Percentiles rank a stretch among this genome's conserved stretches.
phyloP scores from a whole-genome alignment of 1,139 yeast genomes.

The Zygosaccharomyces pseudobailii region DNA sequence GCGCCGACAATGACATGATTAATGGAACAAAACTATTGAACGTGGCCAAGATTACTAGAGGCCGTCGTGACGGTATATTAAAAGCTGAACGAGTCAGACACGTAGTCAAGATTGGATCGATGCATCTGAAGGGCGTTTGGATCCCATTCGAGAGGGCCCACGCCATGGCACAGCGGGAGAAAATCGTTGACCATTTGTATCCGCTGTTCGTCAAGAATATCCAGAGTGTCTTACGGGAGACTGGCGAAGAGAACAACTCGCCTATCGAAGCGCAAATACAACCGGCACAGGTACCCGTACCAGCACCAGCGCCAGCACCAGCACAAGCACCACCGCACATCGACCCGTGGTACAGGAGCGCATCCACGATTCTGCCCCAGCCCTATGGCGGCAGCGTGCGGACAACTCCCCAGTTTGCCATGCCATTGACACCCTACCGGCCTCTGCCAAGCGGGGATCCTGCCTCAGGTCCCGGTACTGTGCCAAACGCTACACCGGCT shows the following conservation, averaged over 20 bases:
- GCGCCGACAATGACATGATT: constrained; percentile 91
- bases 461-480: background rate
- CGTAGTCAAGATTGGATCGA: constrained; percentile 93
- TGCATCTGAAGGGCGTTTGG: constrained; percentile 98
- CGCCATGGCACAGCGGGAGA: constrained; percentile 86
- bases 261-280: background rate
- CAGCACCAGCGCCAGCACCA: constrained; percentile 1
- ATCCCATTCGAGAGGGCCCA: constrained; percentile 92
- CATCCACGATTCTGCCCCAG: background rate
- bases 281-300: constrained; percentile 1
- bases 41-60: constrained; percentile 94
- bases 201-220: constrained; percentile 88
- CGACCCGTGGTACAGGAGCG: background rate
- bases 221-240: constrained; percentile 52
- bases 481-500: background rate
- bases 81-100: constrained; percentile 85
- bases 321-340: constrained; percentile 2
- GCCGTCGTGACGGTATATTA: constrained; percentile 89
- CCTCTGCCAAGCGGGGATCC: background rate
- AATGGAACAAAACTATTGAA: constrained; percentile 90
- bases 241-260: background rate
- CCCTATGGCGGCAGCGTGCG: background rate
- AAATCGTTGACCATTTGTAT: constrained; percentile 76
- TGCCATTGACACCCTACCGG: background rate
- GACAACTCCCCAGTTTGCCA: background rate